Evolutionary conservation across 106 monocot genomes (phyloP), one percentile per base, ranked within the genome.

Genomic region (Dendrobium nobile): DNA sequence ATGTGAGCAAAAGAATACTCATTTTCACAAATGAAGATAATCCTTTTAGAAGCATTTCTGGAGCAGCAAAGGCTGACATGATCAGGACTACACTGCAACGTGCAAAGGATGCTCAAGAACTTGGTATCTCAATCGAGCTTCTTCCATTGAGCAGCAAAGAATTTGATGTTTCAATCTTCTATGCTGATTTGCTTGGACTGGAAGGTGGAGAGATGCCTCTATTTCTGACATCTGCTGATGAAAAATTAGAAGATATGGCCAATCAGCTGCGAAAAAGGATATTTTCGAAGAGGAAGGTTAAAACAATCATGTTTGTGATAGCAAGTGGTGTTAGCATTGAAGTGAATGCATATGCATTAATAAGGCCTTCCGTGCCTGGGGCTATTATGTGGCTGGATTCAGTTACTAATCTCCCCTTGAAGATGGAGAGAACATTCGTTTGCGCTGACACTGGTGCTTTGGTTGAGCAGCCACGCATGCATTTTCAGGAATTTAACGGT

Each of bases 1-100:
- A 85, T 56, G 83, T 80, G 10, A 85, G 67, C 45, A 97, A 97
- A 79, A 80, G 94, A 27, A 92, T 98, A 73, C 81, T 98, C 51
- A 72, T 98, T 73, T 91, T 98, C 77, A 95, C 98, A 11, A 98
- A 98, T 79, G 98, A 95, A 83, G 98, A 98, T 83, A 82, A 95
- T 86, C 98, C 98, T 47, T 98, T 98, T 88, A 87, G 91, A 40
- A 80, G 26, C 84, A 82, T 98, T 47, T 72, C 80, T 31, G 98
- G 92, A 11, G 80, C 87, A 56, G 27, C 54, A 26, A 95, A 95
- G 81, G 82, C 83, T 73, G 98, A 98, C 80, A 98, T 98, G 98
- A 90, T 95, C 76, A 90, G 91, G 77, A 98, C 92, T 41, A 93
- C 94, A 6, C 15, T 92, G 31, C 97, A 97, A 74, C 92, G 97